phyloP scores from a whole-genome alignment of 768 basidiomycete genomes.

The Tricholoma hemisulphureum region DNA sequence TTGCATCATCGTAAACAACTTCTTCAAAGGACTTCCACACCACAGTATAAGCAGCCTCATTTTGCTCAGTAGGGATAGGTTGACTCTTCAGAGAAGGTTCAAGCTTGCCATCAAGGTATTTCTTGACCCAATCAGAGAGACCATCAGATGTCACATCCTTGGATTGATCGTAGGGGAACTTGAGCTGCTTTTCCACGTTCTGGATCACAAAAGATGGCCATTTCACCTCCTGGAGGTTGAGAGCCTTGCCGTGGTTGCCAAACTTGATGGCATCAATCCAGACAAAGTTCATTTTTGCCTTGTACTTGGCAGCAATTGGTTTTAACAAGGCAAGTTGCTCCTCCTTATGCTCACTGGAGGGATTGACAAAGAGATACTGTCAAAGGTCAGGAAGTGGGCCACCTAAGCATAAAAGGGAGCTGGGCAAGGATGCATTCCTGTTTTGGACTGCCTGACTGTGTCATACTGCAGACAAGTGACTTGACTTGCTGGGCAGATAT shows the following conservation, averaged over 20 bases:
- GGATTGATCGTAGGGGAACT: slow-evolving; percentile 81
- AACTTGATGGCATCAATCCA: slow-evolving; percentile 97
- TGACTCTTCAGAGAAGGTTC: slow-evolving; percentile 86
- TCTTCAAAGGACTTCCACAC: slow-evolving; percentile 91
- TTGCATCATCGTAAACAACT: slow-evolving; percentile 78
- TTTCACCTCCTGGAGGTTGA: slow-evolving; percentile 80
- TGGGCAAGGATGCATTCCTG: too few relatives aligned
- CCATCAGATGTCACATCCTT: slow-evolving; percentile 56
- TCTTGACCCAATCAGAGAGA: slow-evolving; percentile 57
- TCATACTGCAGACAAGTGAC: too few relatives aligned
- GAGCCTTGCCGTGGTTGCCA: slow-evolving; percentile 90
- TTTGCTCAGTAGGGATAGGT: slow-evolving; percentile 79
- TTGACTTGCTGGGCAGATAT: too few relatives aligned
- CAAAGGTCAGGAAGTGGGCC: too few relatives aligned
- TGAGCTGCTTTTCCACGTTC: slow-evolving; percentile 77
- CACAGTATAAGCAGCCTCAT: slow-evolving; percentile 77
- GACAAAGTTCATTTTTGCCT: slow-evolving; percentile 92
- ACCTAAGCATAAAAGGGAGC: too few relatives aligned
- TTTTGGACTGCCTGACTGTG: too few relatives aligned
- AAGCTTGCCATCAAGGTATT: slow-evolving; percentile 72
- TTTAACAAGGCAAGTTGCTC: slow-evolving; percentile 64
- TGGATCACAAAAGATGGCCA: slow-evolving; percentile 97
- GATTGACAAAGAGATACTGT: slow-evolving; percentile 94
- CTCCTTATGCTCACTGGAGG: slow-evolving; percentile 62
- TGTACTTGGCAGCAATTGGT: slow-evolving; percentile 78